Evolutionary conservation across 108 stramenopile genomes (phyloP).

Genomic region (Halocafeteria seosinensis): DNA sequence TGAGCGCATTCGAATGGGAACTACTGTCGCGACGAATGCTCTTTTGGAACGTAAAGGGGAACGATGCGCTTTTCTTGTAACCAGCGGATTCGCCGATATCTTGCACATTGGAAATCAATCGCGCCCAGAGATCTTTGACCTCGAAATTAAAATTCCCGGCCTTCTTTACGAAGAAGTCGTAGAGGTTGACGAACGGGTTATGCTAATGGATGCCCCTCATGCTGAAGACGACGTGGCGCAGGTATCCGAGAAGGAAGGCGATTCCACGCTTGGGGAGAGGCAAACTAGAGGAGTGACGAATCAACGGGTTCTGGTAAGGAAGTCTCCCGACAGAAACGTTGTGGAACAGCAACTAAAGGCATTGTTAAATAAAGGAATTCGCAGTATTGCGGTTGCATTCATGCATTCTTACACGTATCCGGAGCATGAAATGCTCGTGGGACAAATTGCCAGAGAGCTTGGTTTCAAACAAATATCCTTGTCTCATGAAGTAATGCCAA

Average conservation of each 20-base stretch:
- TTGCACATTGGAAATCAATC: conserved; percentile 81
- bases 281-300: too few species aligned
- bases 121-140: conserved; percentile 60
- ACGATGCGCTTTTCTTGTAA: conserved; percentile 63
- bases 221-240: too few species aligned
- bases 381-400: conserved; percentile 64
- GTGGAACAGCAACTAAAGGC: too few species aligned
- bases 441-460: conserved; percentile 53
- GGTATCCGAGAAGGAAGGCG: too few species aligned
- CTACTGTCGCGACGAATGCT: conserved; percentile 91
- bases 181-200: conserved; percentile 75
- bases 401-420: conserved; percentile 61
- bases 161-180: conserved; percentile 71
- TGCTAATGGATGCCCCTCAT: conserved; percentile 35
- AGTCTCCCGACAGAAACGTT: too few species aligned
- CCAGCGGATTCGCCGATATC: conserved; percentile 70
- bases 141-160: conserved; percentile 34
- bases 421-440: conserved; percentile 63
- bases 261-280: too few species aligned
- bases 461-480: conserved; percentile 72
- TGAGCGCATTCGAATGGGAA: conserved; percentile 79
- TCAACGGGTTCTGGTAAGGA: too few species aligned
- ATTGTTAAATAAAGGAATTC: too few species aligned
- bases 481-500: conserved; percentile 66
- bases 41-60: conserved; percentile 82